Conservation (phyloP, 345 rosid genomes). For the Acer campestre region DNA sequence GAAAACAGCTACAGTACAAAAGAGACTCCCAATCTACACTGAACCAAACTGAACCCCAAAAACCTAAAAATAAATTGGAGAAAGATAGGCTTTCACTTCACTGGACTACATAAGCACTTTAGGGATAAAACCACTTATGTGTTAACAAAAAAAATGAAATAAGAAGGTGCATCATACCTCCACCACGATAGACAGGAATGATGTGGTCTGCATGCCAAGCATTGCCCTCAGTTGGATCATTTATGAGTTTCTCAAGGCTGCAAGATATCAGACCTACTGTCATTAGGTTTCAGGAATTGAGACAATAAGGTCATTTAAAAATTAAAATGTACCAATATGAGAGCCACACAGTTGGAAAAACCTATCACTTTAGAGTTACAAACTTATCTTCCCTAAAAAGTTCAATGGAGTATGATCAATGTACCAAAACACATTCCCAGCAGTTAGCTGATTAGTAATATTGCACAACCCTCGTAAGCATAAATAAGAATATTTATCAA, state of each 20-base stretch:
- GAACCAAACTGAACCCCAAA: too few species aligned
- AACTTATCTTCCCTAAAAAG: background rate
- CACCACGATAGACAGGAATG: constrained; percentile 86
- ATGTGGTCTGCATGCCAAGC: constrained; percentile 99
- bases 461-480: background rate
- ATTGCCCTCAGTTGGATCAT: constrained; percentile 78
- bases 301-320: background rate
- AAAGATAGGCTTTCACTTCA: too few species aligned
- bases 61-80: too few species aligned
- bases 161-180: constrained; percentile 52
- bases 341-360: background rate
- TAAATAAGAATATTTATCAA: background rate
- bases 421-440: constrained; percentile 6
- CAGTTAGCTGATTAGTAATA: background rate
- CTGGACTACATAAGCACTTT: background rate
- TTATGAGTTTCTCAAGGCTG: constrained; percentile 80
- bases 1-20: background rate
- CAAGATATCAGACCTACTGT: constrained; percentile 21
- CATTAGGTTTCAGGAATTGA: constrained; percentile 3
- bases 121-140: background rate
- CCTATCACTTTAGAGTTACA: background rate
- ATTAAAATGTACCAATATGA: background rate
- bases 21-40: background rate
- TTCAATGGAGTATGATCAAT: background rate
- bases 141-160: background rate